Conservation (phyloP, 768 basidiomycete species). For the Podaxis mareebaensis region DNA sequence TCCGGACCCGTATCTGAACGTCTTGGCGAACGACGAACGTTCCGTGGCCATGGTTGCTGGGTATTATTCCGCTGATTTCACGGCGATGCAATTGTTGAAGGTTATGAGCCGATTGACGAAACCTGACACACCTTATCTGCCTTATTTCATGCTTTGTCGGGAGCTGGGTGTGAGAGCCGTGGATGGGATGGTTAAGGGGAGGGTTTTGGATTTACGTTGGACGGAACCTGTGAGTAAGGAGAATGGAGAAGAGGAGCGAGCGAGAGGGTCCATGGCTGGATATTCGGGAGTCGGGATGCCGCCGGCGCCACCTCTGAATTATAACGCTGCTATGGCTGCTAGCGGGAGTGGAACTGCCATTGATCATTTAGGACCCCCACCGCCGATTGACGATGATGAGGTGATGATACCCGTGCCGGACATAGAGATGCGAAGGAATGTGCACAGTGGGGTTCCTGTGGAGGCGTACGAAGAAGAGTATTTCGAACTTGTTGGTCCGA, state of each 20-base stretch:
- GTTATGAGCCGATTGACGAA: slow-evolving; percentile 80
- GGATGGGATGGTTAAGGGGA: slow-evolving; percentile 81
- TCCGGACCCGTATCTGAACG: slow-evolving; percentile 24
- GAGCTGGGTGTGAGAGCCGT: slow-evolving; percentile 84
- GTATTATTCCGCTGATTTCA: slow-evolving; percentile 64
- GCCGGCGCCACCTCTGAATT: slow-evolving; percentile 10
- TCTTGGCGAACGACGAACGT: slow-evolving; percentile 27
- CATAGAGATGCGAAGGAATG: slow-evolving; percentile 30
- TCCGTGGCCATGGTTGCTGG: slow-evolving; percentile 39
- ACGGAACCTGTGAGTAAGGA: slow-evolving; percentile 69
- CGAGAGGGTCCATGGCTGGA: slow-evolving; percentile 9
- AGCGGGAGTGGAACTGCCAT: slow-evolving; percentile 14
- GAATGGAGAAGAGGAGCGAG: slow-evolving; percentile 32
- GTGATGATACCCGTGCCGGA: slow-evolving; percentile 25
- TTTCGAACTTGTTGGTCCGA: slow-evolving; percentile 68
- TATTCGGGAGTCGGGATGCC: slow-evolving; percentile 15
- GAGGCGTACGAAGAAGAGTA: slow-evolving; percentile 47
- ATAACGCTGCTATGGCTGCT: slow-evolving; percentile 14
- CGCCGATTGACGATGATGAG: slow-evolving; percentile 20
- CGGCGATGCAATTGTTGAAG: slow-evolving; percentile 76
- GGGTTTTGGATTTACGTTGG: slow-evolving; percentile 76
- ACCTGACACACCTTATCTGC: slow-evolving; percentile 59
- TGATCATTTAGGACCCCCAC: slow-evolving; percentile 16
- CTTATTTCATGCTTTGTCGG: slow-evolving; percentile 81
- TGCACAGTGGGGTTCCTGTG: slow-evolving; percentile 40